A percentile compares a stretch with the other conserved stretches of the same genome.
These are phyloP conservation scores for Phytophthora pinifolia DNA, from an alignment of 352 stramenopile genomes.

Conservation along the genomic window DNA sequence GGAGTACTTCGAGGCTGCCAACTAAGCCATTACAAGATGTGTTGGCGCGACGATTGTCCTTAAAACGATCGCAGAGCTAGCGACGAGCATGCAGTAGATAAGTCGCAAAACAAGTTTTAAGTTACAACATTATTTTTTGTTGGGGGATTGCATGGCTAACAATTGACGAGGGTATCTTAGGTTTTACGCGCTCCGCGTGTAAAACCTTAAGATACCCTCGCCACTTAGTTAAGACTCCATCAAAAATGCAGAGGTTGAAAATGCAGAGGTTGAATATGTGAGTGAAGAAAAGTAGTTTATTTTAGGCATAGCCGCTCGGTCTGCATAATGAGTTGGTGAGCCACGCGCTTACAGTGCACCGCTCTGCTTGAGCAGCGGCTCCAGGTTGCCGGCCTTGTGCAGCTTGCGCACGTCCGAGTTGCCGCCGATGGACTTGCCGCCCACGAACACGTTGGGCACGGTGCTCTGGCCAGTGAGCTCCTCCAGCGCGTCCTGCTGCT, in stretches of 20 bases:
- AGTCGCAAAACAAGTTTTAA: background rate
- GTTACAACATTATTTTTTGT: too few relatives aligned
- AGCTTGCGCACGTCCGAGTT: conserved; percentile 93
- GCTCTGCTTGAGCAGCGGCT: conserved; percentile 79
- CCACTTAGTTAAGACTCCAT: too few relatives aligned
- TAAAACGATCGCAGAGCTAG: background rate
- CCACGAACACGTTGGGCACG: conserved; percentile 97
- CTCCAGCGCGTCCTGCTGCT: conserved; percentile 52
- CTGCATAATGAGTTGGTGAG: too few relatives aligned
- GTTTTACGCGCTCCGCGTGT: too few relatives aligned
- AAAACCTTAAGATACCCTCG: too few relatives aligned
- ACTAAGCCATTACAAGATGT: conserved; percentile 9
- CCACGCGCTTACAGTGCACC: conserved; percentile 30
- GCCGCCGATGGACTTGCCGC: conserved; percentile 91
- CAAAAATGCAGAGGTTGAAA: too few relatives aligned
- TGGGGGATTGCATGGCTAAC: too few relatives aligned
- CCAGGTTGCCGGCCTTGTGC: conserved; percentile 81
- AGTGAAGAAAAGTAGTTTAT: too few relatives aligned
- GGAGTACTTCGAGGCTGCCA: conserved; percentile 64
- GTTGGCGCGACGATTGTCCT: background rate
- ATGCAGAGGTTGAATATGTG: too few relatives aligned
- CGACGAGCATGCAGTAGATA: background rate
- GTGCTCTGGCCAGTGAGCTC: conserved; percentile 87
- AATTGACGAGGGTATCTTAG: too few relatives aligned
- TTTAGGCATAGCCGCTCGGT: too few relatives aligned